Percentiles rank a stretch among this genome's conserved stretches.
phyloP scores from a whole-genome alignment of 2,329 filamentous ascomycete genomes.

The Talaromyces sp. region DNA sequence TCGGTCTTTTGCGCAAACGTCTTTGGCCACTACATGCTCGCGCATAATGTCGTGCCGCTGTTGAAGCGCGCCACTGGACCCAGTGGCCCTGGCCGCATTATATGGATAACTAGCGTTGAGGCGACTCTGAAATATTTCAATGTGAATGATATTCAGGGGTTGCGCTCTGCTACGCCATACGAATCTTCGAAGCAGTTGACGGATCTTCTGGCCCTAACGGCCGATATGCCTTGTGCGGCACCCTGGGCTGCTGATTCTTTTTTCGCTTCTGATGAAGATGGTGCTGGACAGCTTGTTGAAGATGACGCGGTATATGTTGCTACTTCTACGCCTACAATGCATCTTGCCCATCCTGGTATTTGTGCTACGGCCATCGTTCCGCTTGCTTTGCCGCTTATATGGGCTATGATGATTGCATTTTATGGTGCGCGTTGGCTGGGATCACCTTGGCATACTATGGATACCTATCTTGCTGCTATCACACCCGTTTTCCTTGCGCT shows the following conservation, averaged over 20 bases:
- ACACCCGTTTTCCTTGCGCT: conserved; percentile 79
- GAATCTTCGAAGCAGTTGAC: conserved; percentile 86
- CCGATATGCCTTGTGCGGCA: conserved; percentile 64
- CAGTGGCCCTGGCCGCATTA: conserved; percentile 63
- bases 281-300: background rate
- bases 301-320: conserved; percentile 9
- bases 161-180: conserved; percentile 68
- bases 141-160: conserved; percentile 73
- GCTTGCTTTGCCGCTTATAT: conserved; percentile 69
- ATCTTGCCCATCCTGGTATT: conserved; percentile 83
- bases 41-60: conserved; percentile 76
- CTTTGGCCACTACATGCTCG: conserved; percentile 92
- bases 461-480: conserved; percentile 74
- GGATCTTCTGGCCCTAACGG: conserved; percentile 78
- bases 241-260: conserved; percentile 59
- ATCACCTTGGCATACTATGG: conserved; percentile 82
- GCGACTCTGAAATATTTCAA: conserved; percentile 61
- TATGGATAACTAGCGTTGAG: conserved; percentile 88
- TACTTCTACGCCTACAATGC: conserved; percentile 59
- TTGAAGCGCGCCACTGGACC: conserved; percentile 56
- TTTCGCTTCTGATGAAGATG: conserved; percentile 34
- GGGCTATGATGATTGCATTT: conserved; percentile 68
- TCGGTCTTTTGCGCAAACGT: conserved; percentile 88
- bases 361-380: conserved; percentile 81
- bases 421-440: conserved; percentile 75